Evolutionary conservation across 164 flowering plant species (phyloP).

Genomic region (Stephania cephalantha): DNA sequence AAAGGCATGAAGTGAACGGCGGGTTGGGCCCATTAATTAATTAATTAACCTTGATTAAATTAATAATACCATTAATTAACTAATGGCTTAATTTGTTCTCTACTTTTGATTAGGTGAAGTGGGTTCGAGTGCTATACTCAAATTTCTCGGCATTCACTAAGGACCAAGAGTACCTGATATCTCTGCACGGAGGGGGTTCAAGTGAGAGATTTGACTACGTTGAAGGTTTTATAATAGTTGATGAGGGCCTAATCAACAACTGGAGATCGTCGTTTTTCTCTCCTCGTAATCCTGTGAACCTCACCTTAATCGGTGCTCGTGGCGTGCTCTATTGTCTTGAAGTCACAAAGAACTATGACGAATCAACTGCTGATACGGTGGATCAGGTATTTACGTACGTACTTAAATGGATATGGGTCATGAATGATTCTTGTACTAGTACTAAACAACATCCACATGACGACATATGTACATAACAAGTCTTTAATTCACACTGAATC

Average conservation of each 20-base stretch:
- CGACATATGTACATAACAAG: conserved; percentile 34
- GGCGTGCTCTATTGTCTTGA: conserved; percentile 82
- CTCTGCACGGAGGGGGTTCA: conserved; percentile 43
- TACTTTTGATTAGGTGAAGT: conserved; percentile 55
- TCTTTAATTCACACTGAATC: conserved; percentile 25
- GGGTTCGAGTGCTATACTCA: conserved; percentile 85
- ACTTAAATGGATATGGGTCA: neutral
- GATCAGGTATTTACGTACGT: conserved; percentile 53
- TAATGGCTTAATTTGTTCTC: neutral
- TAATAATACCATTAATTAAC: conserved; percentile 5
- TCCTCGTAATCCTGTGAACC: conserved; percentile 73
- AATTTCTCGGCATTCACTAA: conserved; percentile 62
- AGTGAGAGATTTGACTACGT: conserved; percentile 70
- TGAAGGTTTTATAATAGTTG: conserved; percentile 89
- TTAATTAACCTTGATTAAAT: neutral
- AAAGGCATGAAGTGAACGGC: neutral
- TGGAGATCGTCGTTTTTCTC: conserved; percentile 96
- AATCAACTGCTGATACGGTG: conserved; percentile 35
- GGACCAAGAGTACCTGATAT: conserved; percentile 85
- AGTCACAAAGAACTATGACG: conserved; percentile 73
- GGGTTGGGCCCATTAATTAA: conserved; percentile 17
- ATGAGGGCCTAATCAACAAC: conserved; percentile 81
- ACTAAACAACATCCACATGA: conserved; percentile 25
- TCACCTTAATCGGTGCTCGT: conserved; percentile 38
- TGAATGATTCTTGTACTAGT: no score